Percentiles rank a stretch among this genome's conserved stretches.
phyloP scores from a whole-genome alignment of 345 rosid genomes.

The Ailanthus altissimus region DNA sequence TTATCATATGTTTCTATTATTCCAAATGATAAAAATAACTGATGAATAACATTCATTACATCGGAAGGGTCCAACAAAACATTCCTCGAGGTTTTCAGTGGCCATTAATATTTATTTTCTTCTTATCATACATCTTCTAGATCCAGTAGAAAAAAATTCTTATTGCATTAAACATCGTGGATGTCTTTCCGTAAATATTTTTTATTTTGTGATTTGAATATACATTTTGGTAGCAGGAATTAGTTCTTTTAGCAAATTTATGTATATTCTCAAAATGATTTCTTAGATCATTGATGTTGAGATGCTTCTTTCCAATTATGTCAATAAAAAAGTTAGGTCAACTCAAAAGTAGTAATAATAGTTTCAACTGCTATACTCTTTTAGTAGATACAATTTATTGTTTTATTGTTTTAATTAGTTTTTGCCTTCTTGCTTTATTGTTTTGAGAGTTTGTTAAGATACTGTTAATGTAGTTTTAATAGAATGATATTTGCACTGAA shows the following conservation, averaged over 20 bases:
- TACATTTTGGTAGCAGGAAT: neutral
- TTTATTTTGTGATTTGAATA: neutral
- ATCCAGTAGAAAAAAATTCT: neutral
- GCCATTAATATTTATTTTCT: slow-evolving; percentile 13
- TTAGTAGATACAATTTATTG: neutral
- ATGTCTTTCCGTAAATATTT: neutral
- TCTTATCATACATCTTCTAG: neutral
- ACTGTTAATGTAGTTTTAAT: too few species aligned
- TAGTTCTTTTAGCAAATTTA: too few species aligned
- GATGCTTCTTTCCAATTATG: neutral
- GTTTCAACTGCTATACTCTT: neutral
- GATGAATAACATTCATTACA: too few species aligned
- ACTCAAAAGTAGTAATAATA: neutral
- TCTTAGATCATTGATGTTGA: neutral
- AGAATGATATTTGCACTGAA: too few species aligned
- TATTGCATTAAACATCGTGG: neutral
- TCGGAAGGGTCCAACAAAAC: too few species aligned
- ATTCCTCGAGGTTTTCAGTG: slow-evolving; percentile 48
- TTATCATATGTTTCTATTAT: too few species aligned
- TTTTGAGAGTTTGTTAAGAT: too few species aligned
- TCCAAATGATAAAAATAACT: too few species aligned
- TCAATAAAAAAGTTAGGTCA: neutral
- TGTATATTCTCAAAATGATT: neutral
- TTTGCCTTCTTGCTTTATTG: too few species aligned
- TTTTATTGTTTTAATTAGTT: too few species aligned